Evolutionary conservation across 2,329 filamentous ascomycete species (phyloP), one percentile per base, ranked within the genome.

Genomic region (Colletotrichum sublineola): DNA sequence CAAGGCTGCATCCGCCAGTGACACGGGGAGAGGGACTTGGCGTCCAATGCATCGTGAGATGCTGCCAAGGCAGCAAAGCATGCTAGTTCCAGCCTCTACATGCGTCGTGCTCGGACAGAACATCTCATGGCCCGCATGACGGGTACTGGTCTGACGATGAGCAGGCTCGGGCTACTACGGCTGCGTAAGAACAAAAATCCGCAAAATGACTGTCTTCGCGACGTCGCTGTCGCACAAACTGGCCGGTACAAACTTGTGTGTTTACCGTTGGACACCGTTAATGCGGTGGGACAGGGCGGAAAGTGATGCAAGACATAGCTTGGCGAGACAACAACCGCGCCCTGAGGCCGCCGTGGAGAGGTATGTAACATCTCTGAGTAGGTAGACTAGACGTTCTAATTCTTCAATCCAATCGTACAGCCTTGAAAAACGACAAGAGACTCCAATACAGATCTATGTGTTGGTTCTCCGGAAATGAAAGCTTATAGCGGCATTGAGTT

Each of bases 51-150:
- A 38, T 62, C 60, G 31, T 18, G 20, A 50, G 20, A 18, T 48
- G 33, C 60, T 38, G 42, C 60, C 31, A 38, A 31, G 57, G 24
- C 12, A 31, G 6, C 33, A 11, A 50, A 33, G 42, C 18, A 48
- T 36, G 18, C 12, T 15, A 9, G 42, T 38, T 31, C 40, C 42
- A 61, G 58, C 29, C 44, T 29, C 31, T 29, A 38, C 31, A 62
- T 48, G 58, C 42, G 29, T 62, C 42, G 29, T 62, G 58, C 44
- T 62, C 31, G 42, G 58, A 62, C 29, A 48, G 15, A 11, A 36
- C 15, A 36, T 36, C 18, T 36, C 31, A 11, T 36, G 5, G 31
- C 18, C 33, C 20, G 18, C 52, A 36, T 55, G 9, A 12, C 9
- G 15, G 52, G 14, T 18, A 36, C 5, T 6, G 52, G 11, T 36